Base-by-base conservation (phyloP, 2,329 filamentous ascomycete species). In the Aspergillus caelatus region DNA sequence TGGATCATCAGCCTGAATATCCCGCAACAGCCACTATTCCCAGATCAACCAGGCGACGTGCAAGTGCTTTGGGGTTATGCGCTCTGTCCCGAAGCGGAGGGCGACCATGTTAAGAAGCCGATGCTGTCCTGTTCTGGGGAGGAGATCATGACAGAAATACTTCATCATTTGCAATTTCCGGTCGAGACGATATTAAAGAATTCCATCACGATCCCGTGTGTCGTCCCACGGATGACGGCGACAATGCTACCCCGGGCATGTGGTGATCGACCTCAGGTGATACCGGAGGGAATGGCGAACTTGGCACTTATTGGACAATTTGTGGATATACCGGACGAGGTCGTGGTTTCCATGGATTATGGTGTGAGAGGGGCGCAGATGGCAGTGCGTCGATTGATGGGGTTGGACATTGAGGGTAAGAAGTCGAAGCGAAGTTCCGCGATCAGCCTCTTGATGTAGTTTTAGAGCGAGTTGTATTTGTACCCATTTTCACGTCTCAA, bases 1-100 rank as follows among this genome's bases (percentile, higher is more conserved):
- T 83, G 81, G 81, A 66, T 79, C 2, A 57, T 83, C 43, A 79
- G 70, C 61, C 73, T 80, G 59, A 78, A 75, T 3, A 69, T 82
- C 50, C 80, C 80, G 21, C 70, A 70, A 12, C 81, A 83, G 58
- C 80, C 79, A 9, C 72, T 81, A 61, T 81, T 82, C 63, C 68
- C 74, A 32, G 71, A 72, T 39, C 80, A 82, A 61, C 72, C 74
- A 7, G 46, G 62, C 52, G 65, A 71, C 45, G 70, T 76, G 34
- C 69, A 75, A 21, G 76, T 79, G 9, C 69, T 81, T 50, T 80
- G 79, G 79, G 78, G 79, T 7, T 81, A 79, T 60, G 75, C 74
- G 3, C 71, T 81, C n/a, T 74, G 76, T n/a, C 77, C 79, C 1
- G 74, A 75, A 19, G 65, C 70, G 43, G 57, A 67, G 3, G 79